Evolutionary conservation across 805 yeast species (phyloP), one percentile per base, ranked within the genome.

Genomic region (Ogataea nonfermentans): DNA sequence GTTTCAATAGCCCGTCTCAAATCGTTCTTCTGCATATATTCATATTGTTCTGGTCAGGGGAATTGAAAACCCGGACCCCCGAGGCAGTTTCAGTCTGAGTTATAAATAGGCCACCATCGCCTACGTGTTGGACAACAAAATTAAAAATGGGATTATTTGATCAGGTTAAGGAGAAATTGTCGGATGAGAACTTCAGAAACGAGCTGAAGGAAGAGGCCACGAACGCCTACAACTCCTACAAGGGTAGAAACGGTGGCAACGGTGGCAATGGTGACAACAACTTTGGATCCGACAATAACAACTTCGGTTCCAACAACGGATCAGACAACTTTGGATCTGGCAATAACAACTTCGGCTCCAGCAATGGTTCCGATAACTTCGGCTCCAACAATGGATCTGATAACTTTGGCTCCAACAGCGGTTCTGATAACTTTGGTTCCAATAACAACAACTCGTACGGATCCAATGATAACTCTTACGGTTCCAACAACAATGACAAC

Each of bases 141-240:
- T 11, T 13, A 40, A 52, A 39, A 47, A 54, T 54, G 59, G 75
- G 75, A 42, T 56, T 70, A 38, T 66, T 71, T 49, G 74, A 70
- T 47, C 57, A 54, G 38, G 70, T 66, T 29, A 69, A 65, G 54
- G 62, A 67, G 19, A 61, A 61, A 35, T 57, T 65, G 29, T 42
- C 35, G 23, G 57, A 49, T 44, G 50, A 52, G 27, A 31, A 40
- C 22, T 52, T 52, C 55, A 48, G 48, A 46, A 44, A 46, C 39
- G 46, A 51, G 22, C 13, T 47, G 29, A 44, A 47, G 51, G 46
- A 44, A 20, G 44, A 50, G 46, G 59, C 61, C 32, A 46, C 55
- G 33, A 48, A 51, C 35, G 59, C 60, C 43, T 54, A 54, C 60
- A 49, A 53, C 46, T 37, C 50, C 26, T 51, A 57, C 49, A 50